These are phyloP conservation scores for Globisporangium cederbergense DNA, from an alignment of 352 stramenopile species.

Conservation along the genomic window DNA sequence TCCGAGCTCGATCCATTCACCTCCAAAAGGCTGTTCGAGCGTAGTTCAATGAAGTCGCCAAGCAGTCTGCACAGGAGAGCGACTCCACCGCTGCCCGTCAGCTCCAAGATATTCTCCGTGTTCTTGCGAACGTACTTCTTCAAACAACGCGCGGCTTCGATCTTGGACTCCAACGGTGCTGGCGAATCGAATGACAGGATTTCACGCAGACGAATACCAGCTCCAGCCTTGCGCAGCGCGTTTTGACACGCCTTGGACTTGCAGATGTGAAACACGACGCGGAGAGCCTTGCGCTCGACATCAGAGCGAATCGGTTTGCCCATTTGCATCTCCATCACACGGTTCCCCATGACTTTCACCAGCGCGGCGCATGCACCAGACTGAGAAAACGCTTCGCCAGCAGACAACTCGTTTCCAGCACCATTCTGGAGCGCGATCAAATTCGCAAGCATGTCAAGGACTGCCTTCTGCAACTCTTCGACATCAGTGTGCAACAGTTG, in stretches of 20 bases:
- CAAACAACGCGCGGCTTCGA: slow-evolving; percentile 69
- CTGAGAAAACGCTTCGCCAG: slow-evolving; percentile 63
- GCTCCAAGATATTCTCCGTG: slow-evolving; percentile 61
- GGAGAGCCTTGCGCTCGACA: slow-evolving; percentile 68
- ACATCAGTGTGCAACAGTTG: slow-evolving; percentile 52
- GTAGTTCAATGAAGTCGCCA: slow-evolving; percentile 53
- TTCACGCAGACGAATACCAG: slow-evolving; percentile 45
- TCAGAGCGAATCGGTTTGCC: slow-evolving; percentile 40
- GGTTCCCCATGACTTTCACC: slow-evolving; percentile 61
- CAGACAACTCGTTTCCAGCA: slow-evolving; percentile 56
- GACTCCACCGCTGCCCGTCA: slow-evolving; percentile 53
- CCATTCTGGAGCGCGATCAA: slow-evolving; percentile 73
- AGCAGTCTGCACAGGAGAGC: slow-evolving; percentile 48
- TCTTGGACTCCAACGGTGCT: slow-evolving; percentile 45
- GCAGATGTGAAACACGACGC: slow-evolving; percentile 73
- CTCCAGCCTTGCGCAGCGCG: slow-evolving; percentile 56
- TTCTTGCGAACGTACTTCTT: slow-evolving; percentile 77
- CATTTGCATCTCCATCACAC: slow-evolving; percentile 50
- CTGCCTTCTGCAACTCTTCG: slow-evolving; percentile 48
- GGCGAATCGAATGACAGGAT: slow-evolving; percentile 51
- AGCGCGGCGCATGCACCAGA: slow-evolving; percentile 53
- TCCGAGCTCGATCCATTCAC: slow-evolving; percentile 26
- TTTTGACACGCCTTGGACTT: slow-evolving; percentile 64
- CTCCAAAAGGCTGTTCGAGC: slow-evolving; percentile 25
- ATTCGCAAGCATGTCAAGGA: slow-evolving; percentile 75